phyloP scores from a whole-genome alignment of 106 monocot genomes.

The Acorus calamus region DNA sequence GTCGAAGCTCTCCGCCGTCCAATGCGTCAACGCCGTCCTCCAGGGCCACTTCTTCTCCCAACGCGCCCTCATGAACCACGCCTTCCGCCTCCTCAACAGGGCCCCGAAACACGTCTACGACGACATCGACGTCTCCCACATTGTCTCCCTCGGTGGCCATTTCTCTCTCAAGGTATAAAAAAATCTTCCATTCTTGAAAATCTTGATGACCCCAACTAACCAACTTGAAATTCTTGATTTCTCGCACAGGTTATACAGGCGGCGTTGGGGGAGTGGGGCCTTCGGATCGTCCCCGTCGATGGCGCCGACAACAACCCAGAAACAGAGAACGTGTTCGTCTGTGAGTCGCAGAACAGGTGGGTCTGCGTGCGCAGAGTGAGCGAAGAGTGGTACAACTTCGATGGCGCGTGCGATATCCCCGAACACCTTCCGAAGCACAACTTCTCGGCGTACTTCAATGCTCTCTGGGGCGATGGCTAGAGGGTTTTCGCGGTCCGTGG shows the following conservation, averaged over 20 bases:
- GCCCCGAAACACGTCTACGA: conserved; percentile 30
- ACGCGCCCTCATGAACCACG: conserved; percentile 68
- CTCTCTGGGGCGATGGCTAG: conserved; percentile 75
- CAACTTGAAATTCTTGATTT: too few species aligned
- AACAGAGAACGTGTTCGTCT: conserved; percentile 77
- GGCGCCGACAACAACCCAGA: conserved; percentile 68
- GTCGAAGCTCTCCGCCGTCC: conserved; percentile 87
- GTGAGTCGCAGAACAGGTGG: conserved; percentile 83
- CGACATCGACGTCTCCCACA: conserved; percentile 54
- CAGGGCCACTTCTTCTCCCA: conserved; percentile 95
- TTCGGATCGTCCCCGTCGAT: conserved; percentile 64
- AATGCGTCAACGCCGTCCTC: conserved; percentile 87
- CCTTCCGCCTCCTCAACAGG: conserved; percentile 65
- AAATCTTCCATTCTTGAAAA: too few species aligned
- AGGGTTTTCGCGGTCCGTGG: conserved; percentile 90
- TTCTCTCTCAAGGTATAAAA: conserved; percentile 79
- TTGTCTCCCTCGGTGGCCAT: conserved; percentile 81
- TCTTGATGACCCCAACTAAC: neutral
- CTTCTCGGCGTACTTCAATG: conserved; percentile 77
- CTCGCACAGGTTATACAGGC: conserved; percentile 62
- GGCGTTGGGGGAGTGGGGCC: conserved; percentile 83
- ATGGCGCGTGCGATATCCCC: conserved; percentile 80
- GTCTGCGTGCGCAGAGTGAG: conserved; percentile 93
- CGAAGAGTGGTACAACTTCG: conserved; percentile 94
- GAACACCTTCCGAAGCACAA: conserved; percentile 92